A percentile compares a stretch with the other conserved stretches of the same genome.
phyloP scores from a whole-genome alignment of 768 basidiomycete species.

The Amanita polypyramis region DNA sequence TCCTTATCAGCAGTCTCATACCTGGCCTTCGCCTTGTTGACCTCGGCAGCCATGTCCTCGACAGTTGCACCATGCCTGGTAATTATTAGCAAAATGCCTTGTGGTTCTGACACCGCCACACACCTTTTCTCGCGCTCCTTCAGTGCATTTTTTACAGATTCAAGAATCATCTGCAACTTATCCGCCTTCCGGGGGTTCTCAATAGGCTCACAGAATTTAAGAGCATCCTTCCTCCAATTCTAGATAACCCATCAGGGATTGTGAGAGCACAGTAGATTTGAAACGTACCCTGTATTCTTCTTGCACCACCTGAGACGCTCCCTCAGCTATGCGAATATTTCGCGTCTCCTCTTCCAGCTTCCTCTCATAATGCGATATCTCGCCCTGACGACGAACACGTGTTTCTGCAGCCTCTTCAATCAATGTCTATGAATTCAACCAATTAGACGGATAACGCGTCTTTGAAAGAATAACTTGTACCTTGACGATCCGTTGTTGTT shows the following conservation, averaged over 20 bases:
- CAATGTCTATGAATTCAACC: conserved; percentile 27
- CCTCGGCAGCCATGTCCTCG: conserved; percentile 65
- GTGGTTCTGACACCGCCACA: conserved; percentile 9
- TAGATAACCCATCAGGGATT: conserved; percentile 15
- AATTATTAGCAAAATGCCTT: conserved; percentile 2
- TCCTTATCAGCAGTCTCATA: conserved; percentile 52
- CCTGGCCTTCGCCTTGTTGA: conserved; percentile 52
- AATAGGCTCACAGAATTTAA: conserved; percentile 47
- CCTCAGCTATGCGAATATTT: conserved; percentile 34
- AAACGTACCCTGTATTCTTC: conserved; percentile 50
- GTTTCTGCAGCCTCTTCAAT: conserved; percentile 37
- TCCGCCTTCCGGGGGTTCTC: conserved; percentile 47
- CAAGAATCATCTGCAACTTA: conserved; percentile 48
- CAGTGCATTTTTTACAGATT: conserved; percentile 54
- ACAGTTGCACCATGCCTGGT: conserved; percentile 65
- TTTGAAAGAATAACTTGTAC: conserved; percentile 24
- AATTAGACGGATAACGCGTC: not conserved
- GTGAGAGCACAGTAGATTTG: not conserved
- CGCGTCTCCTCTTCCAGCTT: conserved; percentile 44
- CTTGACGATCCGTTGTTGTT: conserved; percentile 26
- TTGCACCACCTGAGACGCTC: conserved; percentile 37
- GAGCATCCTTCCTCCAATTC: conserved; percentile 58
- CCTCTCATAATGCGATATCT: conserved; percentile 33
- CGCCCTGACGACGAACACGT: conserved; percentile 41
- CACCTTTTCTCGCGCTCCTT: conserved; percentile 57